Evolutionary conservation across 1,139 yeast genomes (phyloP), one percentile per base, ranked within the genome.

Genomic region (Saccharomyces uvarum): DNA sequence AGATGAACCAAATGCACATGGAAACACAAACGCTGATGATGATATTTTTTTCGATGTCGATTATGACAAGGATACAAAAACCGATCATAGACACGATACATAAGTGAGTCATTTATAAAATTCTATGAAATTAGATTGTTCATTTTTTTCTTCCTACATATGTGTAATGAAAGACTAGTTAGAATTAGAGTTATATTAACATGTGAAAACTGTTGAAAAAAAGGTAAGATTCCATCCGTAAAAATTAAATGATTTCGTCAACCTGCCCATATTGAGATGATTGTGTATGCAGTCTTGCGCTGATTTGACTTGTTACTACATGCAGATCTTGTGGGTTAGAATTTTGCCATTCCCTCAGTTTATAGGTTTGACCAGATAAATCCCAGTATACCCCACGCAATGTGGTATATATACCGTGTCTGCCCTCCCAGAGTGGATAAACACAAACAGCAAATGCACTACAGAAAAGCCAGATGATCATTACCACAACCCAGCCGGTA

Each of bases 351-450:
- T 77, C 85, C 61, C 78, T 76, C 56, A 88, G 74, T 70, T 87
- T 88, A 69, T 80, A 70, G 1, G 84, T 72, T 71, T 87, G 93
- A 21, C 96, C 96, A 31, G 86, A 75, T 51, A 79, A 61, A 67
- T 88, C 96, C 96, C 96, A 88, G 70, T 84, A 88, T 41, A 88
- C 78, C 51, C 95, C 96, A 65, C 95, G 80, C 26, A 77, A 64
- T 1, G 91, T 81, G 33, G 80, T 77, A 64, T 66, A 77, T 51
- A 89, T 79, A 2, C 84, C 88, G 21, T 74, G 70, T 60, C 90
- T 74, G 47, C 93, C 89, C 69, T 86, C 88, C 75, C 78, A 79
- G 28, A 85, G 58, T 24, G 93, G 93, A 56, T 77, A 81, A 16
- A 85, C 47, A 33, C 82, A 76, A 31, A 84, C 88, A 59, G 80